A percentile compares a stretch with the other conserved stretches of the same genome.
phyloP scores from a whole-genome alignment of 768 basidiomycete genomes.

The Arthromyces matolae region DNA sequence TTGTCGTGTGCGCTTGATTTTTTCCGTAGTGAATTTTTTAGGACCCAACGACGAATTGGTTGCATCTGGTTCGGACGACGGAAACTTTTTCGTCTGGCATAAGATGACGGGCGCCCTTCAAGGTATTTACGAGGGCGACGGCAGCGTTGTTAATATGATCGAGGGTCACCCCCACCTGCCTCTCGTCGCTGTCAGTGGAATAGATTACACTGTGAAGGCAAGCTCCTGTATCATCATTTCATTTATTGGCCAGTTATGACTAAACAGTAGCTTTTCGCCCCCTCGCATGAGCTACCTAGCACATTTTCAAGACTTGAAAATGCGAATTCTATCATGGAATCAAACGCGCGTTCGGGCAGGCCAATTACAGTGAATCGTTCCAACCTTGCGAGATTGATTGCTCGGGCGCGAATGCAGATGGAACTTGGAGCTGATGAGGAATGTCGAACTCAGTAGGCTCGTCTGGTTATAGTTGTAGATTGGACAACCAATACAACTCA shows the following conservation, averaged over 20 bases:
- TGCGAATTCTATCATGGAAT: conserved; percentile 50
- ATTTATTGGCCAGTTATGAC: conserved; percentile 1
- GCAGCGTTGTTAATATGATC: conserved; percentile 78
- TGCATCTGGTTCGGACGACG: conserved; percentile 83
- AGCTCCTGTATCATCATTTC: conserved; percentile 6
- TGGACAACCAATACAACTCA: neutral
- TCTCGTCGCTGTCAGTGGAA: conserved; percentile 81
- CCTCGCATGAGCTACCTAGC: conserved; percentile 38
- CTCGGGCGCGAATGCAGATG: conserved; percentile 21
- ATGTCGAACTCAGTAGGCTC: conserved; percentile 25
- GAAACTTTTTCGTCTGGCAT: conserved; percentile 84
- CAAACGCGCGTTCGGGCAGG: conserved; percentile 42
- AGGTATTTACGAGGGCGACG: conserved; percentile 83
- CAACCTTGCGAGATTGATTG: conserved; percentile 25
- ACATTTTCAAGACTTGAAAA: conserved; percentile 52
- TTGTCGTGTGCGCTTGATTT: neutral
- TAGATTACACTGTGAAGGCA: conserved; percentile 83
- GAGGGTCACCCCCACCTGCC: conserved; percentile 81
- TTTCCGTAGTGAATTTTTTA: conserved; percentile 69
- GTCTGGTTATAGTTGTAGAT: neutral
- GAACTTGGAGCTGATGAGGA: conserved; percentile 20
- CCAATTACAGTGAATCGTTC: conserved; percentile 26
- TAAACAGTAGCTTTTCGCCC: conserved; percentile 58
- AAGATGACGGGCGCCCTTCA: conserved; percentile 61
- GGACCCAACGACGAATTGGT: conserved; percentile 77